Conservation (phyloP, 805 yeast species). For the Pichia cabralensis region DNA sequence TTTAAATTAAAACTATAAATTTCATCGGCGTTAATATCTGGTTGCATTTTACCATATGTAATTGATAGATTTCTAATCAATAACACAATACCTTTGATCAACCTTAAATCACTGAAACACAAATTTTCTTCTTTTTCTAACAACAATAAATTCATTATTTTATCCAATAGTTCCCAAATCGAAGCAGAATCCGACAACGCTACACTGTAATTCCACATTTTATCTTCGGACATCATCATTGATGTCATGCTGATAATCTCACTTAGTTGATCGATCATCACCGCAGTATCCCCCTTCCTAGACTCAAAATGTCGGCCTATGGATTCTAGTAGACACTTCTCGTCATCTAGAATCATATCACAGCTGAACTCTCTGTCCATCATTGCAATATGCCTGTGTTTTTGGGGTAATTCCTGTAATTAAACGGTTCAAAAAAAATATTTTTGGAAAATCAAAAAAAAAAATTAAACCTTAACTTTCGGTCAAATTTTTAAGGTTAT, state of each 20-base stretch:
- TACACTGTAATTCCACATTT: slow-evolving; percentile 5
- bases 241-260: slow-evolving; percentile 6
- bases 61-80: slow-evolving; percentile 5
- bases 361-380: too few relatives aligned
- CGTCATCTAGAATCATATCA: too few relatives aligned
- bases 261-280: slow-evolving; percentile 1
- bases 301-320: not conserved
- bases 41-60: not conserved
- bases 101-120: not conserved
- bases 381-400: too few relatives aligned
- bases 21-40: too few relatives aligned
- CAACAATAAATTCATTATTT: not conserved
- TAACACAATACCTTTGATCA: slow-evolving; percentile 4
- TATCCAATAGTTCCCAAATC: slow-evolving; percentile 1
- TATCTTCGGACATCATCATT: slow-evolving; percentile 5
- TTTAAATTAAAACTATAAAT: not conserved
- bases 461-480: too few relatives aligned
- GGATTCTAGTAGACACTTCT: too few relatives aligned
- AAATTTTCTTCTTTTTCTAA: not conserved
- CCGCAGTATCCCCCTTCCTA: not conserved
- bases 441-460: too few relatives aligned
- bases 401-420: too few relatives aligned
- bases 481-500: too few relatives aligned
- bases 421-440: too few relatives aligned
- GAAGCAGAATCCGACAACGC: not conserved